Evolutionary conservation across 2,329 filamentous ascomycete genomes (phyloP).

Genomic region (Coleophoma eucalyptorum): DNA sequence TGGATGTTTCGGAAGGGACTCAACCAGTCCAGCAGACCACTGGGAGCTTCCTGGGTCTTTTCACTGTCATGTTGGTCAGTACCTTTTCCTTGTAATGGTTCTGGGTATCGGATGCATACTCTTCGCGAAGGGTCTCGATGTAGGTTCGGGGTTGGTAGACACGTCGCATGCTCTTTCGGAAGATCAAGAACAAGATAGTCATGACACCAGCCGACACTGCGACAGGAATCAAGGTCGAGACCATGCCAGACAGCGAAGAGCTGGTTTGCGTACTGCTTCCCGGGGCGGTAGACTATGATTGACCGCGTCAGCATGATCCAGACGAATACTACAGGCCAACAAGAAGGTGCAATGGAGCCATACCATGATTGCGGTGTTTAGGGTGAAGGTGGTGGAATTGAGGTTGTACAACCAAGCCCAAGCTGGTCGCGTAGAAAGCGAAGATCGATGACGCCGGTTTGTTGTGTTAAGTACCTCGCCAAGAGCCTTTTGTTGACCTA

Average conservation of each 20-base stretch:
- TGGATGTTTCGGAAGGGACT: constrained; percentile 58
- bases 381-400: background rate
- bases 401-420: background rate
- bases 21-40: constrained; percentile 63
- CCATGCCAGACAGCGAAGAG: constrained; percentile 29
- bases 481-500: background rate
- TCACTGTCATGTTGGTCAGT: constrained; percentile 34
- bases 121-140: constrained; percentile 42
- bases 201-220: constrained; percentile 37
- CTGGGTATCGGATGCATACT: constrained; percentile 11
- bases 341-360: background rate
- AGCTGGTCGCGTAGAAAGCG: background rate
- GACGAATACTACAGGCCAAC: too few species aligned
- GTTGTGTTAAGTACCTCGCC: background rate
- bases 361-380: background rate
- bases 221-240: constrained; percentile 44
- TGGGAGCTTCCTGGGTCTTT: constrained; percentile 54
- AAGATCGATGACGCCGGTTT: background rate
- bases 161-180: constrained; percentile 40
- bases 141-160: constrained; percentile 52
- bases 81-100: background rate
- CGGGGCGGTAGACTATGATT: background rate
- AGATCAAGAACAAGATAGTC: constrained; percentile 38
- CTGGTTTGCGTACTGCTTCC: background rate
- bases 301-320: background rate